These are phyloP conservation scores for Chaetothyriales sp. DNA, from an alignment of 2,329 filamentous ascomycete species.

Conservation along the genomic window DNA sequence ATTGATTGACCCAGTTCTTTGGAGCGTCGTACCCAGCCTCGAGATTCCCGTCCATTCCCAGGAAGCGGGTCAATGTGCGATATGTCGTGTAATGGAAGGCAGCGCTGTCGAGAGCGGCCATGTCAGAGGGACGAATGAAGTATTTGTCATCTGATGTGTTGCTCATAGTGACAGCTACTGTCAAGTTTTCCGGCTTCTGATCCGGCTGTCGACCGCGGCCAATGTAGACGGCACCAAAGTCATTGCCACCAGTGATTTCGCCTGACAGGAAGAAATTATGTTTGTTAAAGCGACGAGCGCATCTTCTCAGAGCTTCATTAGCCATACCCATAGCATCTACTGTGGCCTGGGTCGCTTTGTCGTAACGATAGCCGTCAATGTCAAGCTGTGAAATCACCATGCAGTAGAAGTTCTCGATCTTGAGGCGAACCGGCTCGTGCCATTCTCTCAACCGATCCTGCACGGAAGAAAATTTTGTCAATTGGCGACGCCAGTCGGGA, in stretches of 20 bases:
- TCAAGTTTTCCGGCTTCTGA: constrained; percentile 34
- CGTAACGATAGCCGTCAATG: constrained; percentile 51
- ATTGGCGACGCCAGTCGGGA: constrained; percentile 47
- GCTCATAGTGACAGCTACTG: constrained; percentile 34
- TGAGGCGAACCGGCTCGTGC: constrained; percentile 41
- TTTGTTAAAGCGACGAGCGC: constrained; percentile 43
- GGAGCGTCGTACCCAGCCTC: constrained; percentile 39
- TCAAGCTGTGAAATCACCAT: constrained; percentile 48
- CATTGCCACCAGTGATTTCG: constrained; percentile 49
- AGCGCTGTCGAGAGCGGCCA: constrained; percentile 39
- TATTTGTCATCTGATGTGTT: constrained; percentile 28
- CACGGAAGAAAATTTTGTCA: constrained; percentile 51
- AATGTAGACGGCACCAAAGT: constrained; percentile 45
- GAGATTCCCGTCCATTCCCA: constrained; percentile 44
- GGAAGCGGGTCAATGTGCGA: constrained; percentile 44
- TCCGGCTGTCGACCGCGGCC: constrained; percentile 45
- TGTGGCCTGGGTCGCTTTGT: constrained; percentile 51
- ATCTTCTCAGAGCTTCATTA: constrained; percentile 41
- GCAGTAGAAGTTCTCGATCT: constrained; percentile 47
- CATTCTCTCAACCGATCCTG: constrained; percentile 53
- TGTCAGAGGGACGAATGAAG: constrained; percentile 37
- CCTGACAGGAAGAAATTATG: constrained; percentile 49
- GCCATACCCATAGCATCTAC: constrained; percentile 46
- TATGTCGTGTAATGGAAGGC: constrained; percentile 53
- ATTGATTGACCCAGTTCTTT: constrained; percentile 40